These are phyloP conservation scores for Dryas integrifolia DNA, from an alignment of 331 rosid species.

Conservation along the genomic window DNA sequence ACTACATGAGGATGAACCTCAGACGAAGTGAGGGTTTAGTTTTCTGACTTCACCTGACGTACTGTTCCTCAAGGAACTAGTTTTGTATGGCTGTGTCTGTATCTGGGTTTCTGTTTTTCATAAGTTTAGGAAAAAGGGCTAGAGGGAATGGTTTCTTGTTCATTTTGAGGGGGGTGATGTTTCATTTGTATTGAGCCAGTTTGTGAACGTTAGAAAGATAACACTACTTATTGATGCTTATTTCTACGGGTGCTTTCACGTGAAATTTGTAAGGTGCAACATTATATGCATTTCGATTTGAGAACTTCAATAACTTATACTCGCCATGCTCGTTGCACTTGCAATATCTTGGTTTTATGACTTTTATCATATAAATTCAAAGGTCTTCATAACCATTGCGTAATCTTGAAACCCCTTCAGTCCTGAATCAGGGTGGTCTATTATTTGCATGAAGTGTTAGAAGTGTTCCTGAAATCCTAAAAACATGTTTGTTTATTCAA, in stretches of 20 bases:
- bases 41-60: constrained; percentile 14
- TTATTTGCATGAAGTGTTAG: no score
- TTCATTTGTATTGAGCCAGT: constrained; percentile 10
- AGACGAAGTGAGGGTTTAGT: neutral
- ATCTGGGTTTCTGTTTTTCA: neutral
- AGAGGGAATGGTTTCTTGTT: constrained; percentile 6
- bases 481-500: no score
- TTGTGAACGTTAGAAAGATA: constrained; percentile 20
- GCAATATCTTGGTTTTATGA: no score
- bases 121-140: constrained; percentile 11
- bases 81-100: constrained; percentile 26
- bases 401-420: no score
- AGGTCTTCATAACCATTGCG: no score
- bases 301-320: neutral
- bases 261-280: neutral
- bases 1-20: constrained; percentile 33
- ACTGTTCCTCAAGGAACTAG: constrained; percentile 21
- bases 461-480: no score
- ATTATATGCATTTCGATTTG: neutral
- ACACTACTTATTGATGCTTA: neutral
- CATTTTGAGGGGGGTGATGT: constrained; percentile 19
- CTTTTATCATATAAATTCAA: no score
- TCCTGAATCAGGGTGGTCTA: no score
- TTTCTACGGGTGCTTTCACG: neutral
- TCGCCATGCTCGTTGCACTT: neutral